phyloP scores from a whole-genome alignment of 1,139 yeast genomes.

The Lodderomyces pseudojiufengensis region DNA sequence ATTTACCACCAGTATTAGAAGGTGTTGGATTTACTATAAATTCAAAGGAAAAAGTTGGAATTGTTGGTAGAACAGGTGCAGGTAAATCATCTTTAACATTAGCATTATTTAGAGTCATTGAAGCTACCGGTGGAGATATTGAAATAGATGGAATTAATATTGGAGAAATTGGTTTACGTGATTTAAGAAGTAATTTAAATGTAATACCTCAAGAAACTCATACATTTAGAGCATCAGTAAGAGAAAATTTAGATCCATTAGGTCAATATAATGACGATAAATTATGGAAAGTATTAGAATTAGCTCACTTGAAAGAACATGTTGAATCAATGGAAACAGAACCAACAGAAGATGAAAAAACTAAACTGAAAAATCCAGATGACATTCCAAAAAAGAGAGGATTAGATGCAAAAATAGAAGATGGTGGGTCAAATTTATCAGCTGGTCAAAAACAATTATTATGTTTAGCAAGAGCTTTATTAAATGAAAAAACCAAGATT shows the following conservation, averaged over 20 bases:
- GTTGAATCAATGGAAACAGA: slow-evolving; percentile 29
- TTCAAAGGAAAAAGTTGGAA: slow-evolving; percentile 67
- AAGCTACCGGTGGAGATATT: slow-evolving; percentile 50
- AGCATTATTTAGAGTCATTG: slow-evolving; percentile 62
- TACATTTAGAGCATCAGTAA: slow-evolving; percentile 36
- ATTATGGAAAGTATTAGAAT: slow-evolving; percentile 50
- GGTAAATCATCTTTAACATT: slow-evolving; percentile 70
- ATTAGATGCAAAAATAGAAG: slow-evolving; percentile 48
- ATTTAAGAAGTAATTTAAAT: slow-evolving; percentile 32
- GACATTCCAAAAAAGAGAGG: slow-evolving; percentile 23
- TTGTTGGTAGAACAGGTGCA: slow-evolving; percentile 80
- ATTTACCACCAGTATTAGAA: slow-evolving; percentile 68
- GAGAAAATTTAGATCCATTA: slow-evolving; percentile 45
- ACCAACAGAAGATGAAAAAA: slow-evolving; percentile 16
- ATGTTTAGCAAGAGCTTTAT: slow-evolving; percentile 71
- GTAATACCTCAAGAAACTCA: slow-evolving; percentile 48
- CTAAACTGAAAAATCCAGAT: slow-evolving; percentile 20
- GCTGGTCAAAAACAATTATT: slow-evolving; percentile 76
- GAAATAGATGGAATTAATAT: slow-evolving; percentile 61
- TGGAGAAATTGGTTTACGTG: slow-evolving; percentile 31
- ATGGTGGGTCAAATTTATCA: slow-evolving; percentile 72
- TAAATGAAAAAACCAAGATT: slow-evolving; percentile 51
- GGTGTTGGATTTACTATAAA: slow-evolving; percentile 43
- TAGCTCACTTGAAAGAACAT: slow-evolving; percentile 53
- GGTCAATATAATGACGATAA: slow-evolving; percentile 47